Conservation (phyloP, 345 rosid species). For the Gossypium raimondii region DNA sequence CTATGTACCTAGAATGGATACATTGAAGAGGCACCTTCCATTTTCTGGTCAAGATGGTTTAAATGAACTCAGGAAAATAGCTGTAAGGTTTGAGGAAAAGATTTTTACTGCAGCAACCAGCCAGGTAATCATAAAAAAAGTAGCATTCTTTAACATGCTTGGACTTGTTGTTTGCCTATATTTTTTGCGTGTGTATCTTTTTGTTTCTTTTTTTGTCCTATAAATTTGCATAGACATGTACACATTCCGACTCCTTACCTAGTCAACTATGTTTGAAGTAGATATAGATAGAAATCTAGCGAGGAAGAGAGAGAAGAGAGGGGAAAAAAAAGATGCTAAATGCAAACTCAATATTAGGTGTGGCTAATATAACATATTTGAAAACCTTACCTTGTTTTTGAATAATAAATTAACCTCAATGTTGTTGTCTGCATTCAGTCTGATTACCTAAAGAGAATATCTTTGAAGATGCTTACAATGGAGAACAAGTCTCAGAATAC, state of each 20-base stretch:
- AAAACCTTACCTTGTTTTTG: not conserved
- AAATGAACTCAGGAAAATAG: conserved; percentile 66
- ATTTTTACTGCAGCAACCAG: conserved; percentile 56
- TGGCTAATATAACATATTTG: not conserved
- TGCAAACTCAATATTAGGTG: not conserved
- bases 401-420: not conserved
- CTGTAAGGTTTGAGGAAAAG: conserved; percentile 80
- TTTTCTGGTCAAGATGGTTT: conserved; percentile 70
- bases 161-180: not conserved
- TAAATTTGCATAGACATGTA: not conserved
- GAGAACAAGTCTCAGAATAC: conserved; percentile 39
- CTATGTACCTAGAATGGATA: conserved; percentile 49
- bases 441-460: conserved; percentile 62
- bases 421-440: conserved; percentile 29
- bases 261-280: not conserved
- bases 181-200: not conserved
- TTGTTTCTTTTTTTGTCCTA: not conserved
- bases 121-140: conserved; percentile 43
- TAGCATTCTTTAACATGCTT: not conserved
- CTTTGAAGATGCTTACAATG: conserved; percentile 41
- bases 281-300: not conserved
- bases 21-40: conserved; percentile 62
- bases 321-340: not conserved
- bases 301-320: not conserved
- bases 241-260: not conserved